Evolutionary conservation across 192 early-diverging fungal genomes (phyloP).

Genomic region (Backusella psychrophila): DNA sequence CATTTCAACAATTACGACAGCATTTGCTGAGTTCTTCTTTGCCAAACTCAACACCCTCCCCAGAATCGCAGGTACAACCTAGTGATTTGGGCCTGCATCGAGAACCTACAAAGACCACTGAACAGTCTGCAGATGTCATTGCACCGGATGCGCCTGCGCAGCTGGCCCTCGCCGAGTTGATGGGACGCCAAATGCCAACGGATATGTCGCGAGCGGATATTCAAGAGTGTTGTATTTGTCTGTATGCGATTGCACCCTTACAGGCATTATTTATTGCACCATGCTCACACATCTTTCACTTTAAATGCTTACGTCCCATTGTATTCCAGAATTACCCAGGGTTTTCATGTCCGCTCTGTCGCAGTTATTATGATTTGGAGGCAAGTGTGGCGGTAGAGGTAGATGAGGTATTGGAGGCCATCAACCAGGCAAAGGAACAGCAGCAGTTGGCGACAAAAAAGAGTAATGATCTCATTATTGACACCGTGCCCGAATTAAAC

Average conservation of each 20-base stretch:
- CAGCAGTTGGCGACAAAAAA: background rate
- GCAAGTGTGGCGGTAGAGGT: conserved; percentile 58
- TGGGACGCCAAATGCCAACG: background rate
- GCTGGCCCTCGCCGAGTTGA: background rate
- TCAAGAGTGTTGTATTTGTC: conserved; percentile 79
- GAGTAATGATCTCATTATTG: background rate
- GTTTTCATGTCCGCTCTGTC: conserved; percentile 80
- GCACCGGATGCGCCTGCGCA: background rate
- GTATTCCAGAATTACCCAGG: conserved; percentile 58
- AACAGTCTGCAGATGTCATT: background rate
- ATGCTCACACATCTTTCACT: conserved; percentile 85
- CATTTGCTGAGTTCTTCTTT: background rate
- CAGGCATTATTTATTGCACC: conserved; percentile 84
- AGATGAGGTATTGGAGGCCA: conserved; percentile 22
- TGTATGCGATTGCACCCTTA: conserved; percentile 70
- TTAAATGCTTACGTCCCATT: conserved; percentile 75
- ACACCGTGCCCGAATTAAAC: background rate
- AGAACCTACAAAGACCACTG: conserved; percentile 4
- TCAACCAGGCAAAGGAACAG: background rate
- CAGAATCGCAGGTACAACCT: background rate
- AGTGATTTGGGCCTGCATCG: background rate
- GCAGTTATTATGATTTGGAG: conserved; percentile 79
- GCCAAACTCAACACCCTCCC: background rate
- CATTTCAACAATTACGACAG: conserved; percentile 12
- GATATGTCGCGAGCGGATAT: conserved; percentile 31